Evolutionary conservation across 2,329 filamentous ascomycete genomes (phyloP), one percentile per base, ranked within the genome.

Genomic region (Coniella vitis): DNA sequence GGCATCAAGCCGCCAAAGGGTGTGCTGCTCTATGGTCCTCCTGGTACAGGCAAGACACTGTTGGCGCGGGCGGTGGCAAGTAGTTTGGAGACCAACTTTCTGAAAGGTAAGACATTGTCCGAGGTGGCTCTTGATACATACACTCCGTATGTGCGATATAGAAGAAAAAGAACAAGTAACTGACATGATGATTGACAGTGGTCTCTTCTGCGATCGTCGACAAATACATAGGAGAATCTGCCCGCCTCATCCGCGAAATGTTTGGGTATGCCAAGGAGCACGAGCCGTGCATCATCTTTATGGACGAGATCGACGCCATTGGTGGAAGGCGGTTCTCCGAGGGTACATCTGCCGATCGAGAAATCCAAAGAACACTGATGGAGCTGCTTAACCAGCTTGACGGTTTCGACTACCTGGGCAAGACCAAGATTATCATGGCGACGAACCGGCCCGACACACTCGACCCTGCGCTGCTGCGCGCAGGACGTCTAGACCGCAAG

Each of bases 381-480:
- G 93, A 98, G 69, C 78, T 98, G 48, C 84, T 98, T 55, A 98
- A 98, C 71, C 93, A 98, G 69, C 82, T 98, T 47, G 93, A 98
- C 66, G 93, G 94, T 58, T 98, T 98, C 74, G 93, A 98, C 72
- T 98, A 98, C 72, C 79, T 98, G 34, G 93, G 94, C 60, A 96
- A 98, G 78, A 98, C 93, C 48, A 98, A 98, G 76, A 98, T 98
- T 66, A 98, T 98, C 73, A 98, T 98, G 94, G 93, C 90, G 34
- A 97, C 93, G 52, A 98, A 98, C 76, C 79, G 93, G 70, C 93
- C 91, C 13, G 91, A 97, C 67, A 97, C 91, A 1, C 81, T 98
- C 42, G 91, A 98, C 64, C 91, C 91, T 31, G 91, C 91, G 1
- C 75, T 98, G 60, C 77, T 98, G 48, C 84, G 91, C 72, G 91